phyloP scores from a whole-genome alignment of 2,329 filamentous ascomycete species.

The Alternaria infectoria region DNA sequence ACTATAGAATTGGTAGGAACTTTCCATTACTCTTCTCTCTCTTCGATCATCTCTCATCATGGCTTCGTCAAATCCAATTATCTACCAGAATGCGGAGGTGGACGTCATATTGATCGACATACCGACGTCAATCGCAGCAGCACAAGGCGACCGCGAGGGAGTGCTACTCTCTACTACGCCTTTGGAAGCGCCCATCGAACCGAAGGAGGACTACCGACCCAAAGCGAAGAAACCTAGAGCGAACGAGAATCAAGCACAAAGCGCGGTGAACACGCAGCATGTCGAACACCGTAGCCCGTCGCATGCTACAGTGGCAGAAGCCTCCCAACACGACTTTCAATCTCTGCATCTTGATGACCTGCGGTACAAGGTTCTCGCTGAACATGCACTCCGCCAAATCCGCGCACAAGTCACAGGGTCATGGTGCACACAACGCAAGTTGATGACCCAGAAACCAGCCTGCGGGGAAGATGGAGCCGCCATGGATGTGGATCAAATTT shows the following conservation, averaged over 20 bases:
- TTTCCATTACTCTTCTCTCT: not conserved
- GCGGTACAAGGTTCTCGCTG: slow-evolving; percentile 46
- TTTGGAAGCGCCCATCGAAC: slow-evolving; percentile 54
- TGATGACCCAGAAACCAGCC: slow-evolving; percentile 26
- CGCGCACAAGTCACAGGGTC: slow-evolving; percentile 26
- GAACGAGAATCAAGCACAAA: slow-evolving; percentile 47
- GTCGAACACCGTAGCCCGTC: slow-evolving; percentile 2
- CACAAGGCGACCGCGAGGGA: slow-evolving; percentile 60
- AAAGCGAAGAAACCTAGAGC: slow-evolving; percentile 56
- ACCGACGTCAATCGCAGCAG: slow-evolving; percentile 71
- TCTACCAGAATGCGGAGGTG: slow-evolving; percentile 60
- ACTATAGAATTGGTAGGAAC: not conserved
- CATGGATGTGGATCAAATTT: slow-evolving; percentile 25
- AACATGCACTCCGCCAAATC: slow-evolving; percentile 48
- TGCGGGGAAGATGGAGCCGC: slow-evolving; percentile 8
- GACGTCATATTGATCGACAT: slow-evolving; percentile 70
- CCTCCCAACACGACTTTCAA: not conserved
- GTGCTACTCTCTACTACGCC: slow-evolving; percentile 56
- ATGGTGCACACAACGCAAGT: slow-evolving; percentile 35
- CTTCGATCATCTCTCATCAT: not conserved
- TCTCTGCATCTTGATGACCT: slow-evolving; percentile 7
- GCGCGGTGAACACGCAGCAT: slow-evolving; percentile 42
- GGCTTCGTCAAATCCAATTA: slow-evolving; percentile 42
- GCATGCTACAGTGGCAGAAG: not conserved
- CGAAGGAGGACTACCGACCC: slow-evolving; percentile 60